phyloP scores from a whole-genome alignment of 768 basidiomycete genomes.

The Bullera alba region DNA sequence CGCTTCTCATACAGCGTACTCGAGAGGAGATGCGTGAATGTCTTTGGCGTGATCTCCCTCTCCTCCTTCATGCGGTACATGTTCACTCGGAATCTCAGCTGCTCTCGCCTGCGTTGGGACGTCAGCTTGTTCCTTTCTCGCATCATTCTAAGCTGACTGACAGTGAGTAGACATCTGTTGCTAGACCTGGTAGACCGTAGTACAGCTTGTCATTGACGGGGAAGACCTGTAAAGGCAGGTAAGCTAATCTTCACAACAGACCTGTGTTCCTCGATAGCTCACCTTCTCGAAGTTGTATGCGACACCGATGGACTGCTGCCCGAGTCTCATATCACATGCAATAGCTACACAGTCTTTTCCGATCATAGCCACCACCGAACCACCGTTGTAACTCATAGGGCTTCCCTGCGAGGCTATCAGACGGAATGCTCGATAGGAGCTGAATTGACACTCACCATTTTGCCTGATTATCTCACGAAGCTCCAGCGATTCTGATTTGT shows the following conservation, averaged over 20 bases:
- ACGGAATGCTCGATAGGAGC: too few species aligned
- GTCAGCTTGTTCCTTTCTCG: not conserved
- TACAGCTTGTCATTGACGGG: constrained; percentile 87
- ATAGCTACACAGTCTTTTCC: constrained; percentile 99
- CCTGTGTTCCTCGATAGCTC: constrained; percentile 3
- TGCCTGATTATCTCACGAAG: too few species aligned
- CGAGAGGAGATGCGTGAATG: constrained; percentile 89
- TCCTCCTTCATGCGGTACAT: constrained; percentile 99
- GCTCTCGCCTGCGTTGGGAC: constrained; percentile 60
- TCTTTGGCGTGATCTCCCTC: constrained; percentile 89
- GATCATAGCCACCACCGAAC: constrained; percentile 98
- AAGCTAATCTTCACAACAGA: not conserved
- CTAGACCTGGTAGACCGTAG: constrained; percentile 84
- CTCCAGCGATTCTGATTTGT: too few species aligned
- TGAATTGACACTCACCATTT: too few species aligned
- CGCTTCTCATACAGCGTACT: constrained; percentile 92
- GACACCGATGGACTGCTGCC: constrained; percentile 76
- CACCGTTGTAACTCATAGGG: constrained; percentile 89
- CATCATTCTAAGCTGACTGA: constrained; percentile 46
- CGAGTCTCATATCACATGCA: constrained; percentile 86
- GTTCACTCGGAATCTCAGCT: constrained; percentile 87
- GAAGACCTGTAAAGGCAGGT: constrained; percentile 60
- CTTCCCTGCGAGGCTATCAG: constrained; percentile 63
- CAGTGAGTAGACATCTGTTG: constrained; percentile 88
- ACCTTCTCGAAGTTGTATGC: constrained; percentile 94